phyloP scores from a whole-genome alignment of 495 filamentous ascomycete species.

The Xylaria bambusicola region DNA sequence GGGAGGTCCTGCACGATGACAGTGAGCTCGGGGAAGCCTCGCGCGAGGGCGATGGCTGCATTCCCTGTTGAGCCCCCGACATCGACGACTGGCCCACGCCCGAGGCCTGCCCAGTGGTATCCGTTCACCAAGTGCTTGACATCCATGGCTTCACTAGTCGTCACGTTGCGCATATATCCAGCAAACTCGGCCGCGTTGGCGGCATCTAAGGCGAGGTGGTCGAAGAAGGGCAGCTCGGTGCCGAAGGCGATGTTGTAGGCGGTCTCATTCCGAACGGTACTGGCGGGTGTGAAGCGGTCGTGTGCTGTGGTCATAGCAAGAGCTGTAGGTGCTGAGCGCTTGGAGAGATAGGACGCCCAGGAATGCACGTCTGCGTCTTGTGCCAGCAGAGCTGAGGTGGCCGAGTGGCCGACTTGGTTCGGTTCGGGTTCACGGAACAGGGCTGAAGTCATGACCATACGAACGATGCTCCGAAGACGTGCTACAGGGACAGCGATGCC shows the following conservation, averaged over 20 bases:
- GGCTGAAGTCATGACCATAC: constrained; percentile 46
- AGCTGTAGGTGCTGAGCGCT: constrained; percentile 39
- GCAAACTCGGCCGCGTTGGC: constrained; percentile 34
- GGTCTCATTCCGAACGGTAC: constrained; percentile 40
- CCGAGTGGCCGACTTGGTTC: constrained; percentile 36
- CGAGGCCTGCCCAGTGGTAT: constrained; percentile 33
- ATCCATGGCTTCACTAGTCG: constrained; percentile 33
- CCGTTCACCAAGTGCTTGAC: constrained; percentile 30
- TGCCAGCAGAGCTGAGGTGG: constrained; percentile 24
- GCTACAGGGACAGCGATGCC: constrained; percentile 13
- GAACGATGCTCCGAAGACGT: constrained; percentile 40
- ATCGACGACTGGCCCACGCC: background rate
- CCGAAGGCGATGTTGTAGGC: constrained; percentile 41
- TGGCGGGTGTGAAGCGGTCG: constrained; percentile 29
- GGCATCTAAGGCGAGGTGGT: constrained; percentile 19
- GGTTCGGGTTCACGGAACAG: constrained; percentile 45
- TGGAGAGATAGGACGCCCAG: constrained; percentile 42
- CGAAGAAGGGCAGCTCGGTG: constrained; percentile 38
- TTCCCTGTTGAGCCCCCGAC: constrained; percentile 39
- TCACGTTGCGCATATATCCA: constrained; percentile 38
- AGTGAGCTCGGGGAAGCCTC: constrained; percentile 28
- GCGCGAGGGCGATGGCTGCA: constrained; percentile 32
- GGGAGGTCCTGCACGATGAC: constrained; percentile 36
- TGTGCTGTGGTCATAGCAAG: constrained; percentile 33
- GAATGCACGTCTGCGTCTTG: constrained; percentile 30